These are phyloP conservation scores for Cyberlindnera sargentensis DNA, from an alignment of 805 yeast genomes.

Conservation along the genomic window DNA sequence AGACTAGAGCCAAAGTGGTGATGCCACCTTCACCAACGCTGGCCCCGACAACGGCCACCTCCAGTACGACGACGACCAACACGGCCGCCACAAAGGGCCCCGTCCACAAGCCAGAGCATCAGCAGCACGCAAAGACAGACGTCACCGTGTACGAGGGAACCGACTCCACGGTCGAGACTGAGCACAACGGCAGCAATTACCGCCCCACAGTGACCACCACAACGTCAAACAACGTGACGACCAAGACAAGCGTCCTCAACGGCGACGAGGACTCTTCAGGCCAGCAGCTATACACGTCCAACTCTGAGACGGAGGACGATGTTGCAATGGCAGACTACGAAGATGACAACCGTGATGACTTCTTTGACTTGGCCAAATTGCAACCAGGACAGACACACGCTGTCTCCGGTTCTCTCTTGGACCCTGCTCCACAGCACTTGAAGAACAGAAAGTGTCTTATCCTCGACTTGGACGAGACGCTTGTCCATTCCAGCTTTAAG, in stretches of 20 bases:
- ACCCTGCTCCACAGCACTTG: conserved; percentile 42
- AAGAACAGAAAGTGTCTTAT: conserved; percentile 76
- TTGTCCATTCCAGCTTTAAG: conserved; percentile 93
- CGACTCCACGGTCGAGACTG: conserved; percentile 18
- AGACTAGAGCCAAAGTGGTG: not conserved
- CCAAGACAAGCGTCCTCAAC: conserved; percentile 1
- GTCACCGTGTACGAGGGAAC: conserved; percentile 25
- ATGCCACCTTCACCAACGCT: not conserved
- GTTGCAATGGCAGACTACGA: conserved; percentile 14
- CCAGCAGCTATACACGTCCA: conserved; percentile 2
- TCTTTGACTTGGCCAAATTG: conserved; percentile 55
- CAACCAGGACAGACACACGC: conserved; percentile 70
- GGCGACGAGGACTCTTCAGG: conserved; percentile 4
- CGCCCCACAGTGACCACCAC: too few species aligned
- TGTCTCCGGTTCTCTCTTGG: conserved; percentile 58
- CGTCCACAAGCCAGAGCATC: not conserved
- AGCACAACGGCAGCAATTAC: not conserved
- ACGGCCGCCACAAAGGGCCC: not conserved
- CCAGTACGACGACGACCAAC: too few species aligned
- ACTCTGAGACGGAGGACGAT: conserved; percentile 20
- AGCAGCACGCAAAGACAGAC: conserved; percentile 12
- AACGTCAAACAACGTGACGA: conserved; percentile 1
- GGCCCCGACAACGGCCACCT: not conserved
- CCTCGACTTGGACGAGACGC: conserved; percentile 90
- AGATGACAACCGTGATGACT: conserved; percentile 27